Base-by-base conservation (phyloP, 352 stramenopile species). In the Blastocystis sp. region DNA sequence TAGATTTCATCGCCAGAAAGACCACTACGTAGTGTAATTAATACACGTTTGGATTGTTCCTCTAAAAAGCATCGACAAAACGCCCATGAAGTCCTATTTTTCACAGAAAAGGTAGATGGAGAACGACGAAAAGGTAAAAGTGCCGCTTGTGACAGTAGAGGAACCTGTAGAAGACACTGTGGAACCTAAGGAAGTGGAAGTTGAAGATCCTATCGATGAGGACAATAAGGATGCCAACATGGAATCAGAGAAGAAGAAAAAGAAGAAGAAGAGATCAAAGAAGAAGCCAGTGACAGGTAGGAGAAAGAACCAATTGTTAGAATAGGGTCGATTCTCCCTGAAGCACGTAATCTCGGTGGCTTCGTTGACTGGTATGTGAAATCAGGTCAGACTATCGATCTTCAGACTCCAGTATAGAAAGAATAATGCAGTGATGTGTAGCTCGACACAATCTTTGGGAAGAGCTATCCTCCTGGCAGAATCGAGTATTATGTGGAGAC, bases 371-470 rank as follows among this genome's bases (percentile, higher is more conserved):
- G 85, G 42, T 88, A 88, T 77, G 85, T 57, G n/a, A 89, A 90
- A 46, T 91, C 96, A 46, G 95, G 95, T 27, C 96, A 99, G 91
- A 98, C 96, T 0, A 91, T 97, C 29, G 95, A 95, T 39, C 95
- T 96, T 1, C 93, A 94, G n/a, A 97, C 97, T 86, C 94, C 95
- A 1, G 94, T 96, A 0, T 88, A 75, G 4, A 63, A 92, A 24
- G 89, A 95, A 16, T 89, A 78, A 35, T 46, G 24, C 16, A 19
- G 19, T 83, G 21, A 77, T 1, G 2, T 19, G 2, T 83, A 69
- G 52, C 42, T 69, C 24, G 57, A 65, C 52, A 29, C 21, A 37
- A 69, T 83, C 46, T 65, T 67, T 43, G 71, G 71, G 52, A 32
- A 77, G 66, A 43, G 81, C 43, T 75, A 89, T 88, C 65, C 88